Conservation (phyloP, 495 filamentous ascomycete species). For the Penicillium cataractarum region DNA sequence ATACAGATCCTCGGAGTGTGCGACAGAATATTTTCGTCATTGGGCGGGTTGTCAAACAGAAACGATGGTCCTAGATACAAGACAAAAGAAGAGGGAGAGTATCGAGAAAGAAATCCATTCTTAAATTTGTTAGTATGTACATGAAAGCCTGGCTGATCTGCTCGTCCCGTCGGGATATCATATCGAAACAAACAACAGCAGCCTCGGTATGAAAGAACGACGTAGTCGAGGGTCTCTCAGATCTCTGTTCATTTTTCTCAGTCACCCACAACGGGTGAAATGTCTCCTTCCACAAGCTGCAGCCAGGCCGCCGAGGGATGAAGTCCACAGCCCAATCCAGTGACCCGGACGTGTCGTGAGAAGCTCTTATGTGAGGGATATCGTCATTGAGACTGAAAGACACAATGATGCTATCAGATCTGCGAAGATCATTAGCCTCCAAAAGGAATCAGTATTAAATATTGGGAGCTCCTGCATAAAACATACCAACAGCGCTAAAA, state of each 20-base stretch:
- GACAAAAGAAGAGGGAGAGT: neutral
- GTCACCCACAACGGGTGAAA: conserved; percentile 36
- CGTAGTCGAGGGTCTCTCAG: conserved; percentile 32
- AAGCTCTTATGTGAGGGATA: conserved; percentile 39
- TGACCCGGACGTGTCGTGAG: conserved; percentile 40
- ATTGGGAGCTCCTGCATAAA: too few relatives aligned
- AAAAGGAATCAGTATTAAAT: accelerated
- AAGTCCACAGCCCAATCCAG: conserved; percentile 32
- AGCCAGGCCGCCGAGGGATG: conserved; percentile 33
- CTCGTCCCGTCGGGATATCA: neutral
- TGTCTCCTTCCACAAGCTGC: conserved; percentile 41
- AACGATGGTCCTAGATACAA: neutral
- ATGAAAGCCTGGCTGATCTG: neutral
- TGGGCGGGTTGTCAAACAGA: conserved; percentile 11
- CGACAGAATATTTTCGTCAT: conserved; percentile 38
- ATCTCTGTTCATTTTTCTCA: conserved; percentile 55
- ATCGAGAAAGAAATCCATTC: neutral
- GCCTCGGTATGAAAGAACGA: neutral
- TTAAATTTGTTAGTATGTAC: conserved; percentile 12
- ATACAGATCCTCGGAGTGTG: conserved; percentile 35
- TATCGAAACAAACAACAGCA: neutral
- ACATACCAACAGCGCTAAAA: conserved; percentile 15
- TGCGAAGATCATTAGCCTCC: conserved; percentile 3
- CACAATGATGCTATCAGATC: conserved; percentile 6
- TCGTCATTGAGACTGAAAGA: conserved; percentile 43